phyloP scores from a whole-genome alignment of 2,329 filamentous ascomycete species.

The Neonectria ditissima region DNA sequence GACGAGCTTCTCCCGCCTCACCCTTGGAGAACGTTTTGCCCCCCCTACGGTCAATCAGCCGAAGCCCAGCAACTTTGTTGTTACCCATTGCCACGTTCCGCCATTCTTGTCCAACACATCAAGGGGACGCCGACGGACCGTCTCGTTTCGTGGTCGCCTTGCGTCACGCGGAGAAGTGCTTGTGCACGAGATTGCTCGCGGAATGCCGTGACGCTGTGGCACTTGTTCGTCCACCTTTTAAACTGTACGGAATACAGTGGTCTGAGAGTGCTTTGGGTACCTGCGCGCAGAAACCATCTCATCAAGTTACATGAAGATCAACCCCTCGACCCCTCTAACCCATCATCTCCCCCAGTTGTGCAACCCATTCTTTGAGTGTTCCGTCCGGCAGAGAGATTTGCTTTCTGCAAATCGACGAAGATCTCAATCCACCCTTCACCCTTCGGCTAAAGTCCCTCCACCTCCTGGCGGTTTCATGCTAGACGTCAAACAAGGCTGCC shows the following conservation, averaged over 20 bases:
- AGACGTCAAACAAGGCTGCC: constrained; percentile 15
- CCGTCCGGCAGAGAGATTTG: constrained; percentile 30
- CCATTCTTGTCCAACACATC: constrained; percentile 28
- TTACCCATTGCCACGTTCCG: constrained; percentile 32
- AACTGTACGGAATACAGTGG: background rate
- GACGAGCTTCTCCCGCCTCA: constrained; percentile 11
- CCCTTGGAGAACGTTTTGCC: constrained; percentile 29
- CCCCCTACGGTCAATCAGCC: constrained; percentile 40
- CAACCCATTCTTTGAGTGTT: constrained; percentile 13
- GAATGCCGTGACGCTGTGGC: constrained; percentile 4
- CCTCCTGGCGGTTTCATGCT: constrained; percentile 12
- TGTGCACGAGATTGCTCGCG: constrained; percentile 29
- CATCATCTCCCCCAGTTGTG: constrained; percentile 16
- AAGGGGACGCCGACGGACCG: constrained; percentile 22
- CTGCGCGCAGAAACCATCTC: background rate
- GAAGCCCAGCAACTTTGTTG: constrained; percentile 35
- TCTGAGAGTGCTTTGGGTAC: background rate
- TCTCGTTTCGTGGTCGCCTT: constrained; percentile 30
- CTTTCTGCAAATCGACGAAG: constrained; percentile 29
- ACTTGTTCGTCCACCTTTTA: constrained; percentile 13
- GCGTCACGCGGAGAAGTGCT: constrained; percentile 29
- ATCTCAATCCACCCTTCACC: constrained; percentile 30
- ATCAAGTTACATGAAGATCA: background rate
- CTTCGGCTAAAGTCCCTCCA: constrained; percentile 22
- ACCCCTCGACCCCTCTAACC: constrained; percentile 4